A percentile compares a stretch with the other conserved stretches of the same genome.
phyloP scores from a whole-genome alignment of 2,329 filamentous ascomycete genomes.

The Aplosporella prunicola region DNA sequence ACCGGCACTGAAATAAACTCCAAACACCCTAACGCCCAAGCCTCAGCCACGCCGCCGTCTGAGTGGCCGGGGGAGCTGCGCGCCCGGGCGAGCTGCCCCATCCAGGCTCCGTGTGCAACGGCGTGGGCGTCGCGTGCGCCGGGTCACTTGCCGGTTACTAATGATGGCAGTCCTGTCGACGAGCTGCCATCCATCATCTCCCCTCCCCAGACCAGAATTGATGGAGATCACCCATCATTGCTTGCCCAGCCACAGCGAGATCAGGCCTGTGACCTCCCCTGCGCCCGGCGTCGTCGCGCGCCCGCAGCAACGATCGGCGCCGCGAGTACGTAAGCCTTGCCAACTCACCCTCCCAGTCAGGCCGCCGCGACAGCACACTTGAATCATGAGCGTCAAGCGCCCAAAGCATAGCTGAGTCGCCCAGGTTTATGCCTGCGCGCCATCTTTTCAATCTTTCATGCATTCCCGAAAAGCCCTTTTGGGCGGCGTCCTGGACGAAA shows the following conservation, averaged over 20 bases:
- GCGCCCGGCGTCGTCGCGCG: neutral
- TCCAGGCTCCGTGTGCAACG: slow-evolving; percentile 8
- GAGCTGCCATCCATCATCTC: neutral
- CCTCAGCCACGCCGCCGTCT: slow-evolving; percentile 9
- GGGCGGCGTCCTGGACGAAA: slow-evolving; percentile 7
- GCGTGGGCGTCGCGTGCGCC: slow-evolving; percentile 10
- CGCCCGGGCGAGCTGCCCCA: slow-evolving; percentile 7
- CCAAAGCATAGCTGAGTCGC: slow-evolving; percentile 4
- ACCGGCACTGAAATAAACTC: slow-evolving; percentile 13
- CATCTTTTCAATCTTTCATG: slow-evolving; percentile 6
- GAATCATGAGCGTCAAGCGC: slow-evolving; percentile 10
- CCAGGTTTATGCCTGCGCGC: slow-evolving; percentile 2
- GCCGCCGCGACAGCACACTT: slow-evolving; percentile 7
- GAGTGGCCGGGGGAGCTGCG: slow-evolving; percentile 7
- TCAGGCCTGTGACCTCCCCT: neutral
- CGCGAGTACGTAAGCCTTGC: slow-evolving; percentile 6
- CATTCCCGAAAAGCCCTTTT: neutral
- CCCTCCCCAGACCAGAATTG: neutral
- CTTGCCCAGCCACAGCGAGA: neutral
- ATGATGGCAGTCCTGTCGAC: neutral
- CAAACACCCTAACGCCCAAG: slow-evolving; percentile 14
- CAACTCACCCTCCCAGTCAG: slow-evolving; percentile 4
- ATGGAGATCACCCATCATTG: neutral
- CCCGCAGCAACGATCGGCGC: neutral
- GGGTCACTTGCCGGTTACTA: slow-evolving; percentile 8